Evolutionary conservation across 164 flowering plant species (phyloP).

Genomic region (Akebia trifoliata): DNA sequence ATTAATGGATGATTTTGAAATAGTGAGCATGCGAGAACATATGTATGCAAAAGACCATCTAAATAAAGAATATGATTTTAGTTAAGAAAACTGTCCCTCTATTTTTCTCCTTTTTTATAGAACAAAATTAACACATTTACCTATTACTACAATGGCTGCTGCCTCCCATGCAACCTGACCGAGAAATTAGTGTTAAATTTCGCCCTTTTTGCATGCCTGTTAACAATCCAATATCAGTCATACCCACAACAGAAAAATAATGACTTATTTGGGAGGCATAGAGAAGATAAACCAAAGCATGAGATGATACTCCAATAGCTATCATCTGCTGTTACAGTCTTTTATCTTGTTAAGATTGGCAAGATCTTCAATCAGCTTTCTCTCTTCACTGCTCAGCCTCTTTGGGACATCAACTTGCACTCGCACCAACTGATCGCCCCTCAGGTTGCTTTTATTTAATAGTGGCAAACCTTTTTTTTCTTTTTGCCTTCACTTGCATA

Average conservation of each 20-base stretch:
- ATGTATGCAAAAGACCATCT: too few species aligned
- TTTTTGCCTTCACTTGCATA: conserved; percentile 84
- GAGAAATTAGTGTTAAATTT: neutral
- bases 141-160: too few species aligned
- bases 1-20: too few species aligned
- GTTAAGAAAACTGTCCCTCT: too few species aligned
- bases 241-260: too few species aligned
- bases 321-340: conserved; percentile 47
- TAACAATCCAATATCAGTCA: too few species aligned
- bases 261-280: too few species aligned
- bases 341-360: conserved; percentile 62
- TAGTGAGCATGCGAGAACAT: too few species aligned
- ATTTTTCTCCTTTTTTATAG: too few species aligned
- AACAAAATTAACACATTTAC: too few species aligned
- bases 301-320: conserved; percentile 3
- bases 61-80: too few species aligned
- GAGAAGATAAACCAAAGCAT: too few species aligned
- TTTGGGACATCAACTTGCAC: conserved; percentile 94
- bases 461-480: conserved; percentile 89
- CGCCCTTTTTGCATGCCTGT: neutral
- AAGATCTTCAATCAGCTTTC: conserved; percentile 81
- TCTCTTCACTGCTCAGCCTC: conserved; percentile 71
- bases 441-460: conserved; percentile 59
- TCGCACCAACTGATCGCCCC: conserved; percentile 90
- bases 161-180: neutral